Base-by-base conservation (phyloP, 2,329 filamentous ascomycete genomes). In the Botrytis medusae region DNA sequence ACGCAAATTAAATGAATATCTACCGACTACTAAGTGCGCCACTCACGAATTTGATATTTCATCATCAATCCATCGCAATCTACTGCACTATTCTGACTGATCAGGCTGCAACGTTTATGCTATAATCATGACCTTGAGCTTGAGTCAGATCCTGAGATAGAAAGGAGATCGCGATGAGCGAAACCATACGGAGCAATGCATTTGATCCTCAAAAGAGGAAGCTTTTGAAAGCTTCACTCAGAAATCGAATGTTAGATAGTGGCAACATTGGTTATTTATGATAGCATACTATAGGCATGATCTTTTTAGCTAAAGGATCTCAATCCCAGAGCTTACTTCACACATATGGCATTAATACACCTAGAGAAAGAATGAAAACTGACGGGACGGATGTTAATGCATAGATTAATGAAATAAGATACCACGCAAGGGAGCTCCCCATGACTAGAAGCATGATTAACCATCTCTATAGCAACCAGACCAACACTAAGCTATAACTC, bases 181-280 rank as follows among this genome's bases (percentile, higher is more conserved):
- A 16, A n/a, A 0, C 14, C 25, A 0, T 16, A 16, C 14, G 0
- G 12, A 54, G 16, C 4, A n/a, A 54, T 54, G 0, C n/a, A 1
- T n/a, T 0, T n/a, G 25, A 2, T 14, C 48, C 25, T 16, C 5
- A 7, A 1, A 54, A 16, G 48, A 12, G 48, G 16, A 46, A 16
- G 25, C 25, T 8, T 22, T 54, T 5, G 12, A 7, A n/a, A 16
- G 2, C 48, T 16, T n/a, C 25, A 16, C 14, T n/a, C 0, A 6
- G 12, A 6, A n/a, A 7, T 54, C 25, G 48, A n/a, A n/a, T 7
- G 12, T 1, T 16, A 7, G 1, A n/a, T n/a, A 4, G n/a, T 16
- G 48, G 25, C 25, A n/a, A 1, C 0, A n/a, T 54, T 25, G 16
- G 5, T n/a, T 16, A 16, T n/a, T 0, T 16, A n/a, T n/a, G 12